A percentile compares a stretch with the other conserved stretches of the same genome.
Evolutionary conservation across 495 filamentous ascomycete genomes (phyloP).

Genomic region (Trypethelium eluteriae): DNA sequence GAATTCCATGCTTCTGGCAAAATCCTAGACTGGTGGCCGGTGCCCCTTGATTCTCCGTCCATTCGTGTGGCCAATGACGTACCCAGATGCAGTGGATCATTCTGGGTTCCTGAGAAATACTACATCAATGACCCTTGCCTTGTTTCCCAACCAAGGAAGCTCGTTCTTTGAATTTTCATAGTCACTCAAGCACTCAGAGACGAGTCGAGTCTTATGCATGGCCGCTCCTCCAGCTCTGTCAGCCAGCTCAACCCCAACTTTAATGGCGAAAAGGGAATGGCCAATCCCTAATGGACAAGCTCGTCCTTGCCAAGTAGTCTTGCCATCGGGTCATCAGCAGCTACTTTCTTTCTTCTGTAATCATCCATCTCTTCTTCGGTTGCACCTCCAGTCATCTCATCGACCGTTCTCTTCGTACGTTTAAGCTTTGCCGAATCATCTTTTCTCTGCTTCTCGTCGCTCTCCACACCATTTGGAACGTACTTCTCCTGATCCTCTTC

Average conservation of each 20-base stretch:
- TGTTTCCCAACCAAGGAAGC: no score
- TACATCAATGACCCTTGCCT: no score
- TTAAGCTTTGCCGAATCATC: conserved; percentile 38
- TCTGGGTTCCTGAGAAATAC: no score
- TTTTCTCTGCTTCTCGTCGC: conserved; percentile 33
- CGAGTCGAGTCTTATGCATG: no score
- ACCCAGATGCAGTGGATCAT: no score
- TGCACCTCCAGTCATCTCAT: conserved; percentile 68
- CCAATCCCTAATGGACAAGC: conserved; percentile 27
- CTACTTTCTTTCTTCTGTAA: conserved; percentile 63
- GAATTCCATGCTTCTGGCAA: no score
- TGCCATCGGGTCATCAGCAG: conserved; percentile 79
- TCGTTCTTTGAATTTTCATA: no score
- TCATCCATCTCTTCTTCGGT: conserved; percentile 76
- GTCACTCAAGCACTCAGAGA: no score
- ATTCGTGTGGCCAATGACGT: no score
- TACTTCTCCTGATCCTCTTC: conserved; percentile 29
- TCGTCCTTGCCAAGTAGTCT: conserved; percentile 58
- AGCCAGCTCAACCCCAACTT: not conserved
- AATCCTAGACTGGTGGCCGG: no score
- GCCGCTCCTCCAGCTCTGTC: not conserved
- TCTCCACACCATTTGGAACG: conserved; percentile 30
- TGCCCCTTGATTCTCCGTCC: no score
- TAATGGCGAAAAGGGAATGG: not conserved
- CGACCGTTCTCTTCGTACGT: conserved; percentile 54